phyloP scores from a whole-genome alignment of 1,284 basidiomycete genomes.

The Singerocomus inundabilis region DNA sequence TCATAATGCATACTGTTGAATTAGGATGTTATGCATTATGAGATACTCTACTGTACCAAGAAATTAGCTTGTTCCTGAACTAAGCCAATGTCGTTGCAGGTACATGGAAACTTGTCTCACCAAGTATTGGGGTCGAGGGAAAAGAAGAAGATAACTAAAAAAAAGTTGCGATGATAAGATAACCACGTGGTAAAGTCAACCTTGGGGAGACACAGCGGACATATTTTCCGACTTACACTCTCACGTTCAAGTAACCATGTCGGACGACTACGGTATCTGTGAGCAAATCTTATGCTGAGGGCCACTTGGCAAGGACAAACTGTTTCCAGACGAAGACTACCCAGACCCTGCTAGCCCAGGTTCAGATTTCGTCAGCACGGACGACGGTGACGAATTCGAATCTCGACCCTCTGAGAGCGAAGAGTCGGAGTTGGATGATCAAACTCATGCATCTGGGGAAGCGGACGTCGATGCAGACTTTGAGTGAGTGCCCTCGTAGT shows the following conservation, averaged over 20 bases:
- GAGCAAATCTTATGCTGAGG: conserved; percentile 8
- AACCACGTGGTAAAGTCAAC: not conserved
- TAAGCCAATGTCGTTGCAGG: too few relatives aligned
- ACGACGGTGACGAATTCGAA: conserved; percentile 22
- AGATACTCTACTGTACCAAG: too few relatives aligned
- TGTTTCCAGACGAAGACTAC: conserved; percentile 10
- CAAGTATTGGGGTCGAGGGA: not conserved
- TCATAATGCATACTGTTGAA: too few relatives aligned
- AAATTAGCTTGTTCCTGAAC: too few relatives aligned
- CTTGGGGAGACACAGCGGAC: not conserved
- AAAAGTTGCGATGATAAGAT: not conserved
- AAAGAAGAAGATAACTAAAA: not conserved
- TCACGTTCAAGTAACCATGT: conserved; percentile 13
- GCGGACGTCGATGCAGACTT: conserved; percentile 29
- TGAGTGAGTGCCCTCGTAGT: conserved; percentile 20
- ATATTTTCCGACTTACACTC: not conserved
- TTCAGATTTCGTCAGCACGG: conserved; percentile 8
- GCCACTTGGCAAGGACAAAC: not conserved
- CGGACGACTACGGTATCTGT: conserved; percentile 19
- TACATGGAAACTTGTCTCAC: not conserved
- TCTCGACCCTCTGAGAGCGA: conserved; percentile 10
- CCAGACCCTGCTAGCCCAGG: conserved; percentile 3
- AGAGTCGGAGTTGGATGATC: conserved; percentile 10
- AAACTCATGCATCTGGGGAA: conserved; percentile 6
- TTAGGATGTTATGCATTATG: too few relatives aligned